Conservation (phyloP, 805 yeast species). For the Spathaspora girioi region DNA sequence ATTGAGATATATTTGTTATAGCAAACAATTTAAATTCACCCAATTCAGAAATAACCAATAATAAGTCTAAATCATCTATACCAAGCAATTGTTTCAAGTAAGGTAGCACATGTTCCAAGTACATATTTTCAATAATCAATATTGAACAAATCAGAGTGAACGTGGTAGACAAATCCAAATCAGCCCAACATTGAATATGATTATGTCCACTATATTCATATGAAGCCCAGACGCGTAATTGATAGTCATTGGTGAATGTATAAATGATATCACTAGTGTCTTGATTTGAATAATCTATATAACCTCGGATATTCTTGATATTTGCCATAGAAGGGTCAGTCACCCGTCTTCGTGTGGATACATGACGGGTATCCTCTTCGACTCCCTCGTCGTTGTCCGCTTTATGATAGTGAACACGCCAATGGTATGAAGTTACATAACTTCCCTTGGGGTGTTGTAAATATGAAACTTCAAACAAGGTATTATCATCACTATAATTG, state of each 20-base stretch:
- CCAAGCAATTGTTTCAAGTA: conserved; percentile 5
- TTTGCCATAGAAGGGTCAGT: conserved; percentile 28
- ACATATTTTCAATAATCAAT: conserved; percentile 34
- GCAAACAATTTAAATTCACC: conserved; percentile 45
- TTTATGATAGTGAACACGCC: conserved; percentile 41
- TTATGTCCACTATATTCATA: conserved; percentile 57
- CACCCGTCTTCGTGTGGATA: conserved; percentile 4
- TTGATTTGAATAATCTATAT: conserved; percentile 26
- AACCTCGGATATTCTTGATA: conserved; percentile 31
- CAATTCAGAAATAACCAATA: conserved; percentile 36
- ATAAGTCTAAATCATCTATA: conserved; percentile 21
- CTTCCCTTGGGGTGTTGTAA: conserved; percentile 53
- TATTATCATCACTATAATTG: conserved; percentile 53
- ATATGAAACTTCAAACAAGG: conserved; percentile 66
- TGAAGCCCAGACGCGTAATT: conserved; percentile 66
- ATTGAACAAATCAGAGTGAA: conserved; percentile 19
- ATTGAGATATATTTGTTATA: conserved; percentile 46
- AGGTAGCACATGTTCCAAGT: conserved; percentile 21
- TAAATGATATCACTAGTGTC: conserved; percentile 44
- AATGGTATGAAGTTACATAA: conserved; percentile 52
- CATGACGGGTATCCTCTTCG: not conserved
- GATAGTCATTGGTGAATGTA: conserved; percentile 57
- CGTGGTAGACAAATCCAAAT: conserved; percentile 24
- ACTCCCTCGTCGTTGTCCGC: not conserved
- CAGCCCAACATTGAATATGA: conserved; percentile 56